Percentiles rank a stretch among this genome's conserved stretches.
phyloP scores from a whole-genome alignment of 345 rosid genomes.

The Raphanus sativus region DNA sequence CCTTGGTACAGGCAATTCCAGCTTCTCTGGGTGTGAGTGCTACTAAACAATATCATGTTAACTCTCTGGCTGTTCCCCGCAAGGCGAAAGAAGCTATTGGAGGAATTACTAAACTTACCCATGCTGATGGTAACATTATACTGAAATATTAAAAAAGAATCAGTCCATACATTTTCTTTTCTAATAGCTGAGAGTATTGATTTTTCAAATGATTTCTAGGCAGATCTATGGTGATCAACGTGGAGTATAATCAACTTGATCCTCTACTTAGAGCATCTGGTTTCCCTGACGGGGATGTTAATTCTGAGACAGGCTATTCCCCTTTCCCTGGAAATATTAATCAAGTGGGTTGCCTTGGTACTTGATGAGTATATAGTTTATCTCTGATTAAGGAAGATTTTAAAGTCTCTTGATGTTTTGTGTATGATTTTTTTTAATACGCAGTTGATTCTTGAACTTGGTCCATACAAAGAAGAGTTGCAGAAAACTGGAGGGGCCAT shows the following conservation, averaged over 20 bases:
- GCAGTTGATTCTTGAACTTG: slow-evolving; percentile 86
- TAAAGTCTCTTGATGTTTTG: not conserved
- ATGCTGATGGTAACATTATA: slow-evolving; percentile 64
- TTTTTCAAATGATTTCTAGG: slow-evolving; percentile 49
- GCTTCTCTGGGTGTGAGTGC: slow-evolving; percentile 93
- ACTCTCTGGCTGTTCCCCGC: slow-evolving; percentile 97
- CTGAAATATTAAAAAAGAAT: not conserved
- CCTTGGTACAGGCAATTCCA: slow-evolving; percentile 74
- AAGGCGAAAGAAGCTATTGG: slow-evolving; percentile 99
- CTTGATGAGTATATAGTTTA: not conserved
- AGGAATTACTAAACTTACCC: slow-evolving; percentile 89
- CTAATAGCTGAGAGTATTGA: not conserved
- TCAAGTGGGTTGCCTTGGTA: slow-evolving; percentile 56
- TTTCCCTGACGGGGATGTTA: slow-evolving; percentile 86
- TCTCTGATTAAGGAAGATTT: not conserved
- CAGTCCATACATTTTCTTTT: not conserved
- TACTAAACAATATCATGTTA: slow-evolving; percentile 78
- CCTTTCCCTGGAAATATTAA: slow-evolving; percentile 98
- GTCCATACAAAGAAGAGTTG: slow-evolving; percentile 83
- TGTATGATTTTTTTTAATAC: not conserved
- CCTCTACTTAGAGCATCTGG: slow-evolving; percentile 92
- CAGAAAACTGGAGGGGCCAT: slow-evolving; percentile 86
- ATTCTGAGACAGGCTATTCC: slow-evolving; percentile 89
- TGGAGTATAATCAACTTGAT: slow-evolving; percentile 97
- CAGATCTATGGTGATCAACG: slow-evolving; percentile 92